A percentile compares a stretch with the other conserved stretches of the same genome.
phyloP scores from a whole-genome alignment of 345 rosid species.

The Moricandia arvensis region DNA sequence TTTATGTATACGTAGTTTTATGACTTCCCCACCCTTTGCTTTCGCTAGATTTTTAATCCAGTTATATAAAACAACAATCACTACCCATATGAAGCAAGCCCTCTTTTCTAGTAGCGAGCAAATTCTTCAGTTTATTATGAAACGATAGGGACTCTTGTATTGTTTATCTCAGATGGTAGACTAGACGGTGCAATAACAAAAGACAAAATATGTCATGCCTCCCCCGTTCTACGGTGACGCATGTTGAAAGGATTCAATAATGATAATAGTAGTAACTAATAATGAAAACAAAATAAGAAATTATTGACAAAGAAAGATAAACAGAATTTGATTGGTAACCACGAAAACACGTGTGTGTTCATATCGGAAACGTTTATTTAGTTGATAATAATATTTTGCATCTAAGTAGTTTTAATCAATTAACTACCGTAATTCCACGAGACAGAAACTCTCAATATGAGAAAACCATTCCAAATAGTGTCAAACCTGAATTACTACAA shows the following conservation, averaged over 20 bases:
- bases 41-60: background rate
- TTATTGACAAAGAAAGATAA: background rate
- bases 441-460: too few species aligned
- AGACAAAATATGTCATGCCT: conserved; percentile 24
- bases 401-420: background rate
- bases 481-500: too few species aligned
- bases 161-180: conserved; percentile 8
- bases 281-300: background rate
- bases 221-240: conserved; percentile 33
- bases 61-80: background rate
- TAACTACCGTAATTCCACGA: background rate
- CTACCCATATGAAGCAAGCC: conserved; percentile 23
- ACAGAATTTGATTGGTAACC: conserved; percentile 5
- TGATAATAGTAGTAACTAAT: background rate
- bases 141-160: background rate
- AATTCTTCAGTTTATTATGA: background rate
- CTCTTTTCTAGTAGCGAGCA: conserved; percentile 12
- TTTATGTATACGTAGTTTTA: background rate
- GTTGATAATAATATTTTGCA: background rate
- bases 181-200: conserved; percentile 15
- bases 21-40: background rate
- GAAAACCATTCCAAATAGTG: too few species aligned
- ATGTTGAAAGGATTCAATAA: conserved; percentile 4
- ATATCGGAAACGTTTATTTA: background rate
- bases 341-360: background rate